Evolutionary conservation across 2,329 filamentous ascomycete genomes (phyloP).

Genomic region (Alternaria panax): DNA sequence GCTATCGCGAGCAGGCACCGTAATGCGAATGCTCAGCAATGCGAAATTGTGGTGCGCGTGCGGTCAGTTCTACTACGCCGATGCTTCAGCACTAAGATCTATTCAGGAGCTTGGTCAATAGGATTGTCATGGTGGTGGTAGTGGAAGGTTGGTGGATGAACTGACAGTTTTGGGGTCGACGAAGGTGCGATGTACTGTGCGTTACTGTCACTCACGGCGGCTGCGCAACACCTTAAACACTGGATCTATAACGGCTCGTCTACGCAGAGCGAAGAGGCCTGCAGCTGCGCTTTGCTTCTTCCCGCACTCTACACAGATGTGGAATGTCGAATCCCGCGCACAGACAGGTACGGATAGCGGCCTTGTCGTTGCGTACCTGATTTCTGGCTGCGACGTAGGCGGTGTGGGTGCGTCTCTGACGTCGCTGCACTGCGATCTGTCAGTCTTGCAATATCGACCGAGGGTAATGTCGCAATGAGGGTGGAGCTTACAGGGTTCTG

Average conservation of each 20-base stretch:
- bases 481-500: slow-evolving; percentile 48
- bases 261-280: slow-evolving; percentile 33
- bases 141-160: slow-evolving; percentile 12
- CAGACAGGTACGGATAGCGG: slow-evolving; percentile 40
- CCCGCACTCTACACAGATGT: slow-evolving; percentile 48
- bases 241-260: slow-evolving; percentile 41
- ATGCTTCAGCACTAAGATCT: slow-evolving; percentile 18
- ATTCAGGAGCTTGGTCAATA: slow-evolving; percentile 28
- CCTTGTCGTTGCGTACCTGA: slow-evolving; percentile 34
- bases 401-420: slow-evolving; percentile 35
- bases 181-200: slow-evolving; percentile 19
- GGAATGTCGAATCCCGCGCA: slow-evolving; percentile 40
- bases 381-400: slow-evolving; percentile 41
- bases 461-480: slow-evolving; percentile 38
- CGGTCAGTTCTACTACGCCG: slow-evolving; percentile 25
- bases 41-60: slow-evolving; percentile 30
- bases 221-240: slow-evolving; percentile 45
- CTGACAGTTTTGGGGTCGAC: slow-evolving; percentile 18
- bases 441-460: slow-evolving; percentile 39
- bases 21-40: slow-evolving; percentile 42
- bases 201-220: slow-evolving; percentile 37
- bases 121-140: slow-evolving; percentile 8
- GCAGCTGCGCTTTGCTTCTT: slow-evolving; percentile 48
- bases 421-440: slow-evolving; percentile 43
- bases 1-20: slow-evolving; percentile 27